phyloP scores from a whole-genome alignment of 2,329 filamentous ascomycete genomes.

The Malbranchea zuffiana region DNA sequence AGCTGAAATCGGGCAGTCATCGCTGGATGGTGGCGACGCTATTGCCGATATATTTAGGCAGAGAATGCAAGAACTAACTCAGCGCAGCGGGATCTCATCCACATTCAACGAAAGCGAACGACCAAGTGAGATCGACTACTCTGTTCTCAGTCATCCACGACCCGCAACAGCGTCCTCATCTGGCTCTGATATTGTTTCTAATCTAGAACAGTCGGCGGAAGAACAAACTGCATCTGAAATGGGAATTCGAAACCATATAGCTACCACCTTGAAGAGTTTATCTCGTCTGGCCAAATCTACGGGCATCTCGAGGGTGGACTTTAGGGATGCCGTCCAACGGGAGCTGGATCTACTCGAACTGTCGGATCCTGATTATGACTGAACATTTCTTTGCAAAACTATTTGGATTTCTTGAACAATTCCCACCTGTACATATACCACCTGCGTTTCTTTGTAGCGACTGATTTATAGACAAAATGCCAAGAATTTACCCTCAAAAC shows the following conservation, averaged over 20 bases:
- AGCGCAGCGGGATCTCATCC: not conserved
- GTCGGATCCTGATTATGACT: conserved; percentile 38
- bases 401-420: too few species aligned
- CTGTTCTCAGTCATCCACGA: conserved; percentile 32
- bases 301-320: conserved; percentile 49
- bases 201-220: conserved; percentile 44
- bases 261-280: conserved; percentile 52
- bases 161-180: conserved; percentile 32
- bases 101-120: too few species aligned
- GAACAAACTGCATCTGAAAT: conserved; percentile 45
- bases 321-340: conserved; percentile 47
- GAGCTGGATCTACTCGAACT: conserved; percentile 50
- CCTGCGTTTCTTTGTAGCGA: too few species aligned
- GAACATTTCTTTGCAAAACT: not conserved
- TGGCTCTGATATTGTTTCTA: conserved; percentile 42
- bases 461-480: too few species aligned
- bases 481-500: too few species aligned
- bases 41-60: conserved; percentile 33
- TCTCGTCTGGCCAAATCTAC: conserved; percentile 49
- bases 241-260: conserved; percentile 53
- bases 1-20: conserved; percentile 39
- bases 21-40: conserved; percentile 42
- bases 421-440: too few species aligned
- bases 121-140: not conserved
- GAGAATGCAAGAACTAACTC: conserved; percentile 23